These are phyloP conservation scores for Saturnispora kantuleensis DNA, from an alignment of 805 yeast genomes.

Conservation along the genomic window DNA sequence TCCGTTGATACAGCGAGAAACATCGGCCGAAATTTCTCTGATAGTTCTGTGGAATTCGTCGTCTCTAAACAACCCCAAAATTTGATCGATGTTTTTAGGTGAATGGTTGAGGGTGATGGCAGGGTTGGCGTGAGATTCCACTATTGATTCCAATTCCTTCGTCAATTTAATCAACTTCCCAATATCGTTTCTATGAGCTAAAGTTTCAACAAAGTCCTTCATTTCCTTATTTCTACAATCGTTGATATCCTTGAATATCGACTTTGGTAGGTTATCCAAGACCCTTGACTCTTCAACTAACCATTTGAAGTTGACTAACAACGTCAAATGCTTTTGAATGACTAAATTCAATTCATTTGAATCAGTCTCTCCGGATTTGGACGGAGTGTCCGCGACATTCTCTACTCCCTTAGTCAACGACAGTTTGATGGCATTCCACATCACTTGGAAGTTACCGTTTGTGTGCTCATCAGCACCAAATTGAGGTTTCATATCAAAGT, in stretches of 20 bases:
- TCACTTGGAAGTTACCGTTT: conserved; percentile 13
- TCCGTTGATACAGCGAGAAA: conserved; percentile 41
- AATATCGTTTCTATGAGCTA: conserved; percentile 40
- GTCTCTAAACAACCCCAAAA: conserved; percentile 47
- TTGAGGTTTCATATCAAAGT: neutral
- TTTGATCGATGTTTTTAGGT: conserved; percentile 44
- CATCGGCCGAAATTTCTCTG: conserved; percentile 42
- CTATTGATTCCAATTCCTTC: conserved; percentile 47
- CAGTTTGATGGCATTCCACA: conserved; percentile 18
- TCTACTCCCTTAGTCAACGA: conserved; percentile 11
- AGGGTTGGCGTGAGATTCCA: conserved; percentile 35
- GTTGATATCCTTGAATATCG: conserved; percentile 22
- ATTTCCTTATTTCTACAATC: conserved; percentile 26
- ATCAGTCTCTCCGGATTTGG: conserved; percentile 6
- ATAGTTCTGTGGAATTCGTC: conserved; percentile 49
- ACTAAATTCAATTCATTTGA: conserved; percentile 7
- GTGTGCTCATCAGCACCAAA: conserved; percentile 15
- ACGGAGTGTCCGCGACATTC: conserved; percentile 3
- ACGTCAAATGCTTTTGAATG: conserved; percentile 26
- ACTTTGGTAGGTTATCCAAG: conserved; percentile 14
- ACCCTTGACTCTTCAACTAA: conserved; percentile 33
- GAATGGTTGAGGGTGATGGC: conserved; percentile 57
- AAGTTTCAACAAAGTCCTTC: conserved; percentile 34
- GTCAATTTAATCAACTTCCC: conserved; percentile 64
- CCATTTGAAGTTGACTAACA: conserved; percentile 47